Base-by-base conservation (phyloP, 2,329 filamentous ascomycete genomes). In the Xylariaceae sp. region DNA sequence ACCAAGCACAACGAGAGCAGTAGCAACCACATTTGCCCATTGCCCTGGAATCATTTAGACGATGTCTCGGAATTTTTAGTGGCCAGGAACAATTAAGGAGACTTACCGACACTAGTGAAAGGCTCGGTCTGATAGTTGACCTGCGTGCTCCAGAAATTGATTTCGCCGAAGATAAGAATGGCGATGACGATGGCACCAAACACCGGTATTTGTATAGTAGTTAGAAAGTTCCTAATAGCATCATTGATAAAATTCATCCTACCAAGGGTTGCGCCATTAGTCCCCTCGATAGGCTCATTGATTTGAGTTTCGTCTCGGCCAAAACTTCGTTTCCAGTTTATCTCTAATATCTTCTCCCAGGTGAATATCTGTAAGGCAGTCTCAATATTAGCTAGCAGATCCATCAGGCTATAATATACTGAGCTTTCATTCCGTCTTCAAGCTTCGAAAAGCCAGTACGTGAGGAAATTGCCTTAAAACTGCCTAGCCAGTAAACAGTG, bases 331-430 rank as follows among this genome's bases (percentile, higher is more conserved):
- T 76, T 81, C 81, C 82, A 85, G 53, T 86, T 86, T 43, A 80
- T 77, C 55, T 86, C 78, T 2, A 86, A 67, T 4, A 88, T 86
- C 61, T 84, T 86, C 57, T 83, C 81, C 79, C 81, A 84, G 70
- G 83, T 87, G 0, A 80, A 84, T 30, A 59, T 59, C 57, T 58
- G 13, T 16, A 11, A 4, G 6, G n/a, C 9, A 11, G 32, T 26
- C 4, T 21, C 11, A 13, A 8, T 39, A 20, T 57, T 50, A 59
- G 57, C 15, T 18, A 13, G 33, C 33, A 18, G 33, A 7, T 11
- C 33, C 9, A 11, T 2, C 1, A 13, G 9, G 40, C 8, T 15
- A 13, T 3, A 44, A 18, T 35, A 40, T 10, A 2, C n/a, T 5
- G 13, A 23, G 4, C 11, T 18, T 35, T 3, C 4, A n/a, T 33